These are phyloP conservation scores for Neocatenulostroma microsporum DNA, from an alignment of 2,329 filamentous ascomycete species.

Conservation along the genomic window DNA sequence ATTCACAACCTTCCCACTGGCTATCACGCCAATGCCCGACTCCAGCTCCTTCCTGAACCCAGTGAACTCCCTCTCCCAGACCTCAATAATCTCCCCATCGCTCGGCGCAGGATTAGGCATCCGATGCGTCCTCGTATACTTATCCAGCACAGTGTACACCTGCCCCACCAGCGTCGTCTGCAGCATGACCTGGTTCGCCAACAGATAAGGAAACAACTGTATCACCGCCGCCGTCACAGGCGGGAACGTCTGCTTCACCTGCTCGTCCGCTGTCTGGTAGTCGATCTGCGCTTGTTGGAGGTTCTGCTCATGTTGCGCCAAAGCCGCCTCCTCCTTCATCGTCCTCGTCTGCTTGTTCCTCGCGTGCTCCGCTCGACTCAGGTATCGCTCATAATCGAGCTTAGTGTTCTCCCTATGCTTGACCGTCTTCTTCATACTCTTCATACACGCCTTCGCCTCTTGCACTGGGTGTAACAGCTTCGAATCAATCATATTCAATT, in stretches of 20 bases:
- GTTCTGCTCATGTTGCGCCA: conserved; percentile 66
- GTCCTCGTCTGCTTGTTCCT: conserved; percentile 62
- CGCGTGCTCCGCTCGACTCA: conserved; percentile 61
- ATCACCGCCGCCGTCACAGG: conserved; percentile 63
- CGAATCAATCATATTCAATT: conserved; percentile 62
- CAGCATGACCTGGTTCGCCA: conserved; percentile 63
- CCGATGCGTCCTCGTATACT: conserved; percentile 60
- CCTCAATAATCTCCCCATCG: conserved; percentile 61
- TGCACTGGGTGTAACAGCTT: conserved; percentile 63
- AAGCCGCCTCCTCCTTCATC: conserved; percentile 62
- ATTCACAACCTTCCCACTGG: conserved; percentile 58
- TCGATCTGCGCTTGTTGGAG: conserved; percentile 57
- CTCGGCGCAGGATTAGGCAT: conserved; percentile 66
- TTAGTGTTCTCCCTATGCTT: conserved; percentile 78
- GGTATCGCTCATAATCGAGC: conserved; percentile 72
- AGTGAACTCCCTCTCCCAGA: conserved; percentile 58
- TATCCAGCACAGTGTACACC: conserved; percentile 69
- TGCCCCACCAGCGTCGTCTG: conserved; percentile 71
- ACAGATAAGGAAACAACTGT: conserved; percentile 63
- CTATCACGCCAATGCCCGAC: conserved; percentile 52
- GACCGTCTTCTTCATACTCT: conserved; percentile 70
- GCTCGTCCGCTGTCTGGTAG: conserved; percentile 67
- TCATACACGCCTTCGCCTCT: conserved; percentile 59
- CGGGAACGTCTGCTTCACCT: conserved; percentile 63
- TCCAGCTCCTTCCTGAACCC: conserved; percentile 61